These are phyloP conservation scores for Russula abietina DNA, from an alignment of 768 basidiomycete species.

Conservation along the genomic window DNA sequence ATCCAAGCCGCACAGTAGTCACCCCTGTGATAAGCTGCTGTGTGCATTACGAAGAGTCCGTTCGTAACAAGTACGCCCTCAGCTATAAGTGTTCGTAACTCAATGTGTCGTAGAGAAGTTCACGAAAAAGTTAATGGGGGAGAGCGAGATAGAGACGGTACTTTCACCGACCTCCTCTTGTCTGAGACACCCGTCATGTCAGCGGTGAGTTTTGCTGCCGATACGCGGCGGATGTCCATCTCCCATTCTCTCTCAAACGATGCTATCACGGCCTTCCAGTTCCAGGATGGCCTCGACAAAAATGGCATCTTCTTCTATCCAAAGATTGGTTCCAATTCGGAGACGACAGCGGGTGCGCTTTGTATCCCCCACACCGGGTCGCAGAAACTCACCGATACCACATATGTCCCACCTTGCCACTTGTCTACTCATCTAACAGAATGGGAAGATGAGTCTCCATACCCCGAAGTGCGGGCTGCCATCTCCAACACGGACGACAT, in stretches of 20 bases:
- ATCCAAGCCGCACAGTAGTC: too few species aligned
- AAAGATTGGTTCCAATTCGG: slow-evolving; percentile 21
- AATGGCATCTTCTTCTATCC: slow-evolving; percentile 22
- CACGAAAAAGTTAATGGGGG: too few species aligned
- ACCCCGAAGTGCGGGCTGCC: slow-evolving; percentile 75
- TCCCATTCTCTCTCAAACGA: not conserved
- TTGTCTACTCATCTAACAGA: slow-evolving; percentile 11
- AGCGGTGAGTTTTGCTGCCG: slow-evolving; percentile 20
- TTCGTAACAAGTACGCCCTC: too few species aligned
- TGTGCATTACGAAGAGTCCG: too few species aligned
- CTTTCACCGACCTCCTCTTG: too few species aligned
- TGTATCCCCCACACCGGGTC: not conserved
- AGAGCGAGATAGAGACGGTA: too few species aligned
- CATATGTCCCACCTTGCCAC: not conserved
- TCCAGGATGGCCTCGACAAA: slow-evolving; percentile 20
- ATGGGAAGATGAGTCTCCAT: slow-evolving; percentile 70
- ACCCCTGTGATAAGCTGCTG: too few species aligned
- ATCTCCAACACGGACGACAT: slow-evolving; percentile 69
- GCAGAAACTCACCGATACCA: not conserved
- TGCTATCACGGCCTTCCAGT: not conserved
- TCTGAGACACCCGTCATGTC: not conserved
- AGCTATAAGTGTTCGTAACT: too few species aligned
- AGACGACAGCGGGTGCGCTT: slow-evolving; percentile 18
- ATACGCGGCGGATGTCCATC: too few species aligned
- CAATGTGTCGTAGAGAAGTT: too few species aligned